These are phyloP conservation scores for Buddleja alternifolia DNA, from an alignment of 257 asterid species.

Conservation along the genomic window DNA sequence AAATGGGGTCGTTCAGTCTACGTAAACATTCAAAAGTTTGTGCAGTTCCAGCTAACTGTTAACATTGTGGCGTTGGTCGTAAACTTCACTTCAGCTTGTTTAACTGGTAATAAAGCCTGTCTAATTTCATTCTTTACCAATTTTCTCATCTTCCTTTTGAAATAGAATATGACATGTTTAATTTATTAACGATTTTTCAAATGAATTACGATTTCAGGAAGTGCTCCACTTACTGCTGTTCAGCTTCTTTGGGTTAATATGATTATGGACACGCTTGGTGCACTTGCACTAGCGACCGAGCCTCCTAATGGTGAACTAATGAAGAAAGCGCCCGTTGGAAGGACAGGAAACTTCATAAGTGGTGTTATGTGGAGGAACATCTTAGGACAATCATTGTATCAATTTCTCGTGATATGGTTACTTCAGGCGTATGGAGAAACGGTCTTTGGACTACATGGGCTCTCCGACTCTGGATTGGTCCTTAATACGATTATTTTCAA, in stretches of 20 bases:
- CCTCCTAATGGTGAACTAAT: slow-evolving; percentile 87
- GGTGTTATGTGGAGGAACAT: slow-evolving; percentile 97
- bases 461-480: slow-evolving; percentile 59
- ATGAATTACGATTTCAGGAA: slow-evolving; percentile 47
- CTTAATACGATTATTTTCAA: slow-evolving; percentile 94
- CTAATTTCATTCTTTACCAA: no score
- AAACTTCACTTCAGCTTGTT: slow-evolving; percentile 84
- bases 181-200: not conserved
- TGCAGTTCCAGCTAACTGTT: slow-evolving; percentile 88
- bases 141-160: no score
- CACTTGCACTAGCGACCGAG: slow-evolving; percentile 95
- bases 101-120: slow-evolving; percentile 55
- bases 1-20: slow-evolving; percentile 95
- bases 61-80: slow-evolving; percentile 83
- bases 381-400: slow-evolving; percentile 85
- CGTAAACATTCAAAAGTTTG: slow-evolving; percentile 85
- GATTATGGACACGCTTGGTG: slow-evolving; percentile 99
- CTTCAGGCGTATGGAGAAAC: slow-evolving; percentile 76
- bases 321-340: slow-evolving; percentile 90
- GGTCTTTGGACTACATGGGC: slow-evolving; percentile 50
- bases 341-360: slow-evolving; percentile 76
- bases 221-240: slow-evolving; percentile 97
- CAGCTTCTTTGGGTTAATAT: slow-evolving; percentile 99
- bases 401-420: slow-evolving; percentile 78
- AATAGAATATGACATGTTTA: no score